Evolutionary conservation across 192 early-diverging fungal species (phyloP).

Genomic region (Backusella sp.): DNA sequence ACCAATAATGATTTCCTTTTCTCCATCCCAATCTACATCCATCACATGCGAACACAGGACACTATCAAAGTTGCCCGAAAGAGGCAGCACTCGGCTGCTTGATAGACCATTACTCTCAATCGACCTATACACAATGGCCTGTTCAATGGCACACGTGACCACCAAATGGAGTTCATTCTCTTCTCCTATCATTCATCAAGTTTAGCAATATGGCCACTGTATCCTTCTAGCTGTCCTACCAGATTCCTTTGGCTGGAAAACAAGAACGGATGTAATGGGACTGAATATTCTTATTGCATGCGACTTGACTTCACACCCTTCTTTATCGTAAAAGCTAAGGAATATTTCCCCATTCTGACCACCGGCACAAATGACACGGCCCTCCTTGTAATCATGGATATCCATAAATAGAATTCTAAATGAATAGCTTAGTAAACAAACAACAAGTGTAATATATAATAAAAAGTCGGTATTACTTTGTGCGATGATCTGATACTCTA

Average conservation of each 20-base stretch:
- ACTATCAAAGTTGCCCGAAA: conserved; percentile 54
- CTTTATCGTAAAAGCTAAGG: conserved; percentile 29
- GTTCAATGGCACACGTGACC: conserved; percentile 57
- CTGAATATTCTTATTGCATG: conserved; percentile 31
- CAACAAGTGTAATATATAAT: background rate
- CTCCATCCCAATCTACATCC: conserved; percentile 63
- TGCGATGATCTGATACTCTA: conserved; percentile 20
- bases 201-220: no score
- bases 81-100: conserved; percentile 40
- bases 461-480: conserved; percentile 9
- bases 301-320: conserved; percentile 23
- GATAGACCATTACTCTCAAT: conserved; percentile 40
- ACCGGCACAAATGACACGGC: conserved; percentile 30
- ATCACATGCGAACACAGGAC: conserved; percentile 53
- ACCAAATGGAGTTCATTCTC: conserved; percentile 44
- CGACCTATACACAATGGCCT: conserved; percentile 51
- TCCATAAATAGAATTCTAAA: conserved; percentile 30
- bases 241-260: conserved; percentile 25
- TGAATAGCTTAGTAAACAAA: background rate
- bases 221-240: background rate
- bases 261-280: conserved; percentile 35
- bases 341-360: conserved; percentile 38
- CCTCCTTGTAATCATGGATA: conserved; percentile 21
- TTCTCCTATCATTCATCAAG: background rate
- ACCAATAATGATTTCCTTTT: conserved; percentile 52